phyloP scores from a whole-genome alignment of 108 stramenopile species.

The Discostella pseudostelligera region DNA sequence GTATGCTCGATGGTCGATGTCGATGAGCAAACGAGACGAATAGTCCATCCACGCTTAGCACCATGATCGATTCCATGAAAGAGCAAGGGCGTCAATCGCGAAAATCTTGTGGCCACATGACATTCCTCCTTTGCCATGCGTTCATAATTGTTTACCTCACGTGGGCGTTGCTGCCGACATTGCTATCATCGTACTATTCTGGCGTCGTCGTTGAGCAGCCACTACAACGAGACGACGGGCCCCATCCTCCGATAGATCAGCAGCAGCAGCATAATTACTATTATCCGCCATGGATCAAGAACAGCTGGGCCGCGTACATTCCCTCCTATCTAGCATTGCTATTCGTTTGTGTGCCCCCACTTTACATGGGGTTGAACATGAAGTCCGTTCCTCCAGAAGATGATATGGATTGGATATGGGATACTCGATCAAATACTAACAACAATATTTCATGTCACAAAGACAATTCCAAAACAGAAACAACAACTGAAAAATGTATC shows the following conservation, averaged over 20 bases:
- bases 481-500: not conserved
- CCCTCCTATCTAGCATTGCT: constrained; percentile 35
- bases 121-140: constrained; percentile 30
- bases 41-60: too few species aligned
- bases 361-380: constrained; percentile 50
- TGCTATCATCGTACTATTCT: not conserved
- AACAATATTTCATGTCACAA: not conserved
- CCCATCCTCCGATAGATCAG: too few species aligned
- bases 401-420: constrained; percentile 34
- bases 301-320: constrained; percentile 25
- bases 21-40: too few species aligned
- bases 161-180: constrained; percentile 32
- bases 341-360: constrained; percentile 32
- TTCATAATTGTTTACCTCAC: constrained; percentile 23
- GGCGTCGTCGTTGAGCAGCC: not conserved
- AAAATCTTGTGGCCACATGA: constrained; percentile 34
- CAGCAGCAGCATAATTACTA: constrained; percentile 9
- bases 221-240: not conserved
- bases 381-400: constrained; percentile 23
- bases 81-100: not conserved
- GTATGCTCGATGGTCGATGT: too few species aligned
- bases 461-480: not conserved
- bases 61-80: too few species aligned
- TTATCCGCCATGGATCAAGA: constrained; percentile 18
- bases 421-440: constrained; percentile 18